Evolutionary conservation across 2,329 filamentous ascomycete genomes (phyloP).

Genomic region (Neophaeococcomyces mojaviensis): DNA sequence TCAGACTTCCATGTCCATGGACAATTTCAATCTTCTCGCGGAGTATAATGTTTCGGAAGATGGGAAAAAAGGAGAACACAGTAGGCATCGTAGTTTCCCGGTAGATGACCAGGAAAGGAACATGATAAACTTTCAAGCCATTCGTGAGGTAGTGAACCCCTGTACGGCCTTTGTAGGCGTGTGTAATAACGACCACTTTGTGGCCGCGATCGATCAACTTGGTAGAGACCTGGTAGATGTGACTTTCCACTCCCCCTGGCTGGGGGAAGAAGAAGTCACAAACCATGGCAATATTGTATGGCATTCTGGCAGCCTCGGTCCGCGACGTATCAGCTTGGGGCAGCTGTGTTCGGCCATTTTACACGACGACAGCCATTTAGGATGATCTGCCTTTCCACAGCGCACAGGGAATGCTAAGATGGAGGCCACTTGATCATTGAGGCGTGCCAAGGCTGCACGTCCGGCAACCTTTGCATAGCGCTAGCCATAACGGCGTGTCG

Average conservation of each 20-base stretch:
- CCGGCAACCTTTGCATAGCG: too few species aligned
- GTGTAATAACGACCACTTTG: slow-evolving; percentile 96
- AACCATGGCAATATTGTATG: slow-evolving; percentile 79
- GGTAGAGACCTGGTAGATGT: slow-evolving; percentile 95
- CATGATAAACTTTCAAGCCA: slow-evolving; percentile 94
- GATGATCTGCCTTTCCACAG: too few species aligned
- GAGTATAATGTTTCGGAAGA: slow-evolving; percentile 94
- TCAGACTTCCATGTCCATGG: slow-evolving; percentile 91
- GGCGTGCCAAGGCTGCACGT: too few species aligned
- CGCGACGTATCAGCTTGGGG: not conserved
- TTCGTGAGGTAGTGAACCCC: slow-evolving; percentile 95
- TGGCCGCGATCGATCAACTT: slow-evolving; percentile 97
- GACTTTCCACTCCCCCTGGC: slow-evolving; percentile 90
- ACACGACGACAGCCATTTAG: not conserved
- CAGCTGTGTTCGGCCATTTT: not conserved
- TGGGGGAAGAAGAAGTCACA: slow-evolving; percentile 99
- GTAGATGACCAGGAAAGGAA: slow-evolving; percentile 93
- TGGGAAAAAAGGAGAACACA: slow-evolving; percentile 95
- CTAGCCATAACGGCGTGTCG: not conserved
- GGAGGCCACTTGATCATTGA: too few species aligned
- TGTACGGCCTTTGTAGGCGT: slow-evolving; percentile 83
- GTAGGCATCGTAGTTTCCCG: slow-evolving; percentile 90
- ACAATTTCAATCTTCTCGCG: slow-evolving; percentile 94
- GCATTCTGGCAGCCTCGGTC: slow-evolving; percentile 42
- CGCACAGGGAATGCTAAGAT: too few species aligned